Base-by-base conservation (phyloP, 2,329 filamentous ascomycete genomes). In the Scolecobasidium constrictum region DNA sequence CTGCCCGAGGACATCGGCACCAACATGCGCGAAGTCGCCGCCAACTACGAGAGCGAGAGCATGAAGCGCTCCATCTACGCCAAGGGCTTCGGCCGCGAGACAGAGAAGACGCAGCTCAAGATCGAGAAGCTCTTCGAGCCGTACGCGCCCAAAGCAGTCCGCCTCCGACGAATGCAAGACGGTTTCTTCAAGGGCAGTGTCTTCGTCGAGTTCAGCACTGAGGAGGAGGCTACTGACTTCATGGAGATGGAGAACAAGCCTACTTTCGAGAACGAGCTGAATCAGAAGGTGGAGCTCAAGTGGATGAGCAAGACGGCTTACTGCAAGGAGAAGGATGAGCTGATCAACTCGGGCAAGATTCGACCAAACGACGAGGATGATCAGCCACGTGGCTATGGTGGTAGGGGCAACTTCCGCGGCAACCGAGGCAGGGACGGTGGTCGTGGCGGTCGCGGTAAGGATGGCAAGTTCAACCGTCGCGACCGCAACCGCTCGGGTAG, bases 141-240 rank as follows among this genome's bases (percentile, higher is more conserved):
- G 46, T 88, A 79, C 59, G 90, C 88, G 37, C 73, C 83, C 22
- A 86, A 84, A 56, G 77, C 81, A 37, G 81, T 98, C 48, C 88
- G 90, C 57, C 82, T 98, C 49, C 86, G 93, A 52, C 86, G 92
- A 51, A 71, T 73, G 35, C 68, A 80, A 47, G 66, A 75, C 38
- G 79, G 78, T 55, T 66, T 73, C 41, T 98, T 96, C 79, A 98
- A 98, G 74, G 87, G 90, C 52, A 94, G 86, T 52, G 86, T 94
- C 46, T 96, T 95, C 58, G 86, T 94, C 50, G 90, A 95, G 63
- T 98, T 96, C 62, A 73, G 77, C 48, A 76, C 77, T 39, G 81
- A 87, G 56, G 85, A 93, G 52, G 73, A 77, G 17, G 81, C 85
- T 54, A 73, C 87, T 60, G 78, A 78, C 46, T 98, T 98, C 65